Evolutionary conservation across 169 alveolate genomes (phyloP).

Genomic region (Plasmodium inui): DNA sequence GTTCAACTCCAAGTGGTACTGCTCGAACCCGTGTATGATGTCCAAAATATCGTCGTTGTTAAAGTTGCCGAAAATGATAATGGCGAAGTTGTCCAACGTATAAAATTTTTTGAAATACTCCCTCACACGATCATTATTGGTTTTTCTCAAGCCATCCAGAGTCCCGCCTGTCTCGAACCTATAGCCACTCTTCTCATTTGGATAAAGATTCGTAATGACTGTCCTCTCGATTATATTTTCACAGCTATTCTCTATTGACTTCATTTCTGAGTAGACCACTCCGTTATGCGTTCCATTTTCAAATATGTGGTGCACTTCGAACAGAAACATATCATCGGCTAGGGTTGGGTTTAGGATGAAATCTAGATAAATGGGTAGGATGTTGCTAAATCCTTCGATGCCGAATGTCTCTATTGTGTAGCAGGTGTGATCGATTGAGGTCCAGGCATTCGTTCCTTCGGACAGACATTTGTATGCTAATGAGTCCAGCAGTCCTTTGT

Average conservation of each 20-base stretch:
- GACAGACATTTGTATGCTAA: conserved; percentile 86
- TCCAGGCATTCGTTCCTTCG: conserved; percentile 93
- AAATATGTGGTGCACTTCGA: conserved; percentile 89
- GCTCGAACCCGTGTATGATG: conserved; percentile 30
- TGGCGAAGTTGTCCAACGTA: conserved; percentile 78
- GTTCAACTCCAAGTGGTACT: conserved; percentile 24
- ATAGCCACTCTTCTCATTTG: conserved; percentile 80
- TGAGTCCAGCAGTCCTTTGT: conserved; percentile 87
- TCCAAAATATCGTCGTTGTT: conserved; percentile 35
- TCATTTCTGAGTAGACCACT: conserved; percentile 85
- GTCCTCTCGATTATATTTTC: conserved; percentile 74
- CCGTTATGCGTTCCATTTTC: conserved; percentile 86
- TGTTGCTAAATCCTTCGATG: conserved; percentile 86
- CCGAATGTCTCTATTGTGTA: conserved; percentile 90
- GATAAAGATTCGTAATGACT: conserved; percentile 75
- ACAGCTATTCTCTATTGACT: conserved; percentile 77
- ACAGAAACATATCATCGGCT: conserved; percentile 84
- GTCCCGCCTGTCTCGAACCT: conserved; percentile 80
- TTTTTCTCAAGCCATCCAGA: conserved; percentile 78
- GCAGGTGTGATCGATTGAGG: conserved; percentile 87
- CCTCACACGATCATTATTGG: conserved; percentile 76
- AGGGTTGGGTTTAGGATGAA: conserved; percentile 87
- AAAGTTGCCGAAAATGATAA: conserved; percentile 78
- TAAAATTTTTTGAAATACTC: conserved; percentile 80
- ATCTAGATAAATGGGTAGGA: conserved; percentile 89